Evolutionary conservation across 257 asterid species (phyloP).

Genomic region (Paulownia fortunei): DNA sequence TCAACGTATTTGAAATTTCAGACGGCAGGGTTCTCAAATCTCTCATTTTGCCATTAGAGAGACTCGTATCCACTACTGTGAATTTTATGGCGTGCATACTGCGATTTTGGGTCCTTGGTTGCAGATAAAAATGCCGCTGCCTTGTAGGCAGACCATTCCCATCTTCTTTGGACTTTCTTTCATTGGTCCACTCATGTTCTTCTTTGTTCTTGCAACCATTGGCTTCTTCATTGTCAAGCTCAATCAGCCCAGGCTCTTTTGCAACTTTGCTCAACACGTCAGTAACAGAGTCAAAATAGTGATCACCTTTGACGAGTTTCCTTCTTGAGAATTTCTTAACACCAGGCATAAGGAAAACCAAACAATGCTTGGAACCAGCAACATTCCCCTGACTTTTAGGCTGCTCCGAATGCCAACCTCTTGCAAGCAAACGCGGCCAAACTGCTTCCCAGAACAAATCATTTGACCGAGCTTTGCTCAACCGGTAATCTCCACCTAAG

Average conservation of each 20-base stretch:
- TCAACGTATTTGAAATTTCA: conserved; percentile 34
- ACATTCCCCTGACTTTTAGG: conserved; percentile 51
- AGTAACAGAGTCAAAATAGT: conserved; percentile 73
- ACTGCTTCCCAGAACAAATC: conserved; percentile 94
- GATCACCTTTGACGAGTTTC: conserved; percentile 61
- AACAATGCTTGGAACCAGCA: conserved; percentile 43
- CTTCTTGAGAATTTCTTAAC: conserved; percentile 65
- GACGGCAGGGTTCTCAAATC: conserved; percentile 55
- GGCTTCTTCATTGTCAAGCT: conserved; percentile 48
- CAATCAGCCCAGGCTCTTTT: conserved; percentile 62
- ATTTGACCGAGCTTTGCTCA: conserved; percentile 79
- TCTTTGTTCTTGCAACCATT: conserved; percentile 36
- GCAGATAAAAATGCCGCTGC: conserved; percentile 58
- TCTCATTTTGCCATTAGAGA: conserved; percentile 47
- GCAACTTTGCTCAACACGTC: conserved; percentile 74
- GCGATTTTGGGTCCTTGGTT: conserved; percentile 64
- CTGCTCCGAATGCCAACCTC: conserved; percentile 88
- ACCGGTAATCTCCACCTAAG: conserved; percentile 73
- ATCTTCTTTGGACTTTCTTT: conserved; percentile 41
- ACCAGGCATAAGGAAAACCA: conserved; percentile 77
- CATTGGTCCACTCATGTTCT: conserved; percentile 29
- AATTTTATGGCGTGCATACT: conserved; percentile 44
- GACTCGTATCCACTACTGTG: conserved; percentile 69
- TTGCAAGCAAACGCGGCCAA: conserved; percentile 90
- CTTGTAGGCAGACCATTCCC: conserved; percentile 46